These are phyloP conservation scores for Planoprotostelium fungivorum DNA, from an alignment of 78 protist genomes.

Conservation along the genomic window DNA sequence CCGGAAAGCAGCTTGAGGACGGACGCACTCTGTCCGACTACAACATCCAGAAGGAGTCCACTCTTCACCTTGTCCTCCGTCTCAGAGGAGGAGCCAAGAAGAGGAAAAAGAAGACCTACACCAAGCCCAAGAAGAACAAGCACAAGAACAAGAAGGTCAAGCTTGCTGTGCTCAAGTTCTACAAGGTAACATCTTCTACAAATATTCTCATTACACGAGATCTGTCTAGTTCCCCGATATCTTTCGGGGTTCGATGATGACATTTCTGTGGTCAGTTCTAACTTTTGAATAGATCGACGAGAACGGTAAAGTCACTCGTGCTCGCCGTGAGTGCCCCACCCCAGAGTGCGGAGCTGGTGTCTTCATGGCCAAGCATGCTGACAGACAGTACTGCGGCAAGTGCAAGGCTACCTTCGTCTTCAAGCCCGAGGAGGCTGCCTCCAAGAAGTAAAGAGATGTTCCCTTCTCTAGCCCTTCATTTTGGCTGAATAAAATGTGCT, in stretches of 20 bases:
- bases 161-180: slow-evolving; percentile 94
- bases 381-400: slow-evolving; percentile 97
- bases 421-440: slow-evolving; percentile 21
- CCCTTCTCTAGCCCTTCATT: background rate
- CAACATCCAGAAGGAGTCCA: slow-evolving; percentile 98
- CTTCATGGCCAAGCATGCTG: slow-evolving; percentile 95
- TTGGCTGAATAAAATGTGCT: background rate
- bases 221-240: background rate
- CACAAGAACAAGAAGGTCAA: slow-evolving; percentile 92
- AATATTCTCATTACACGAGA: background rate
- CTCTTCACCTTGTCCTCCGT: slow-evolving; percentile 93
- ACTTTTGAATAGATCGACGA: slow-evolving; percentile 59
- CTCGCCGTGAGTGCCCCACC: slow-evolving; percentile 82
- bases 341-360: slow-evolving; percentile 93
- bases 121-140: slow-evolving; percentile 95
- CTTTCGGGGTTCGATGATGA: background rate
- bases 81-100: slow-evolving; percentile 98
- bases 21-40: slow-evolving; percentile 97
- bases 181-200: slow-evolving; percentile 71
- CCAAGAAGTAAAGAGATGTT: background rate
- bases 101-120: slow-evolving; percentile 96
- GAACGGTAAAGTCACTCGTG: slow-evolving; percentile 90
- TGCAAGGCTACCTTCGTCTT: slow-evolving; percentile 84
- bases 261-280: background rate
- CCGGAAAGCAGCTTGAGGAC: slow-evolving; percentile 98